Conservation (phyloP, 148 eudicot genomes). For the Persicaria tinctoria region DNA sequence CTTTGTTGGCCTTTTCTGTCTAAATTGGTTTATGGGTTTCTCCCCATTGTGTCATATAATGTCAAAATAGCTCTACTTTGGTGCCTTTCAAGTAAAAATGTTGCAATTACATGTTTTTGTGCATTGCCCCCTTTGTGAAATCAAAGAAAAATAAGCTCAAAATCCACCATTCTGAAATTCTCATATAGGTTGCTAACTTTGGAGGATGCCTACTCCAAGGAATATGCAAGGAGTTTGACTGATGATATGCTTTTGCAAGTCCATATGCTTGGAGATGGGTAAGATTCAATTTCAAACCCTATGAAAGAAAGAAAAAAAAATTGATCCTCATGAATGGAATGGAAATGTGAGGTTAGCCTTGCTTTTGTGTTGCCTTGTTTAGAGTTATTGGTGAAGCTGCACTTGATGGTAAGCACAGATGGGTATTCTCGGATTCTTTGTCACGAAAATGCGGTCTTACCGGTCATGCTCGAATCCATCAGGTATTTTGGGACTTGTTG, state of each 20-base stretch:
- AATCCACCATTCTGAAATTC: not conserved
- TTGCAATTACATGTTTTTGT: not conserved
- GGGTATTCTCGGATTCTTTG: conserved; percentile 44
- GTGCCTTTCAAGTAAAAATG: not conserved
- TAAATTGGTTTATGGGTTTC: not conserved
- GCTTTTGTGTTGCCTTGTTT: conserved; percentile 12
- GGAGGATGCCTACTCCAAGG: conserved; percentile 69
- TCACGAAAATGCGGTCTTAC: not conserved
- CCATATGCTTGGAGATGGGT: conserved; percentile 80
- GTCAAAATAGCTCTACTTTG: not conserved
- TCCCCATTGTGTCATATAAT: not conserved
- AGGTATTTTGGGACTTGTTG: conserved; percentile 1
- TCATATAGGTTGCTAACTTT: conserved; percentile 53
- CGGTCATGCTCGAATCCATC: conserved; percentile 7
- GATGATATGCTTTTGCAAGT: conserved; percentile 57
- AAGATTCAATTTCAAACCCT: conserved; percentile 9
- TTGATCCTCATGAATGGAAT: not conserved
- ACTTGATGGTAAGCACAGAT: conserved; percentile 46
- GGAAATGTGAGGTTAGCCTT: not conserved
- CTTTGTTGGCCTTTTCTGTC: not conserved
- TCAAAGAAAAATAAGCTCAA: not conserved
- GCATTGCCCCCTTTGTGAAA: not conserved
- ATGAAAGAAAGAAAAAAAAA: no score
- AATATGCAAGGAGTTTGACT: conserved; percentile 34
- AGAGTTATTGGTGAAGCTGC: conserved; percentile 75